Base-by-base conservation (phyloP, 1,284 basidiomycete genomes). In the Moesziomyces parantarcticus region DNA sequence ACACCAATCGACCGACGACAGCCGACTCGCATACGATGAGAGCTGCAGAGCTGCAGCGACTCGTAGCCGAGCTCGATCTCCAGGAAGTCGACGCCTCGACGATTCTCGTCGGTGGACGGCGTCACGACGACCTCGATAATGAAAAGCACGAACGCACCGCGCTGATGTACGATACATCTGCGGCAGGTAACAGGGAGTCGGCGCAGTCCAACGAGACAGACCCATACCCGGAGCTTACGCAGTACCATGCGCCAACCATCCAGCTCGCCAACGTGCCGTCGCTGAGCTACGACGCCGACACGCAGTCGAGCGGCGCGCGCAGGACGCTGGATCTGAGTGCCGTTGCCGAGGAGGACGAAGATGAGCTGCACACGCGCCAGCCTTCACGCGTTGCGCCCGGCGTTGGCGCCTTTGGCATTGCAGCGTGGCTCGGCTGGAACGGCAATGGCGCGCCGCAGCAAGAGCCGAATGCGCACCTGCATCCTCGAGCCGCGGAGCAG, bases 1-100 rank as follows among this genome's bases (percentile, higher is more conserved):
- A 49, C 29, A 4, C 10, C 29, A 9, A 32, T 3, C 29, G 29
- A 32, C 29, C 29, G 29, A 13, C 29, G 29, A 13, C 11, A 8
- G 29, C 29, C 23, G 67, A 66, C 10, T 50, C 57, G 18, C 63
- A 57, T 18, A 32, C 55, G 5, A 22, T 42, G 6, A 25, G 65
- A 8, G 59, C 65, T 5, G 64, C 61, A 0, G 73, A 67, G 11
- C 36, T 67, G 36, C 60, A 68, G 34, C 42, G 59, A 8, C 56
- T 66, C 3, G 67, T 75, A 1, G 67, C 67, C 9, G 67, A 75
- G 42, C 67, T 75, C 22, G 60, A 71, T n/a, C 34, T 68, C n/a
- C 60, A 68, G 20, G 50, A 62, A 16, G 59, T 53, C 21, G 55
- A 68, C n/a, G 14, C 26, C 6, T 58, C 57, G 8, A 51, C 16